Base-by-base conservation (phyloP, 805 yeast species). In the Myxozyma melibiosi region DNA sequence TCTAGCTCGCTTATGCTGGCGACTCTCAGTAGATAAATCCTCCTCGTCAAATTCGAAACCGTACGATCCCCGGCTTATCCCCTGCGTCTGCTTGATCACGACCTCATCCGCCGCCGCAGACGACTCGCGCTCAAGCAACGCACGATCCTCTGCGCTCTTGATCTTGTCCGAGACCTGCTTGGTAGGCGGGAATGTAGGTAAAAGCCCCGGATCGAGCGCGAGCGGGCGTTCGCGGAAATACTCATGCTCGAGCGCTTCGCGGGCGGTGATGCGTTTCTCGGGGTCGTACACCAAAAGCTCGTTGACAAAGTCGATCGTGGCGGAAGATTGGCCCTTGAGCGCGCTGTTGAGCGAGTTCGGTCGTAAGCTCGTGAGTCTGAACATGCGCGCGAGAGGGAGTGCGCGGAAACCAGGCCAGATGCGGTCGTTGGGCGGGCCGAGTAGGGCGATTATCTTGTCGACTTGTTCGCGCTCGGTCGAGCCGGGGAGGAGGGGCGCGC, bases 391-490 rank as follows among this genome's bases (percentile, higher is more conserved):
- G 64, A 64, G 90, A 0, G 97, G 97, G 67, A 90, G 76, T 27
- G 80, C 76, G 60, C 82, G 82, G 22, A 86, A 78, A 4, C 78
- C 81, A 0, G 96, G 94, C 96, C 97, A 91, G 34, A 78, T 77
- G 4, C 78, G 78, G 1, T 74, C 68, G 2, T 80, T 78, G 5
- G 97, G 96, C 0, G 96, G 85, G 0, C 98, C 98, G 90, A 91
- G 82, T 0, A 88, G 74, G 45, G 84, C 82, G 68, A 84, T 88
- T 7, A 92, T 88, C 33, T 84, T 81, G 65, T 80, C 78, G 18
- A 92, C 70, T 70, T 91, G 97, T 50, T 88, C 84, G 39, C 90
- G 78, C 67, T 92, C 98, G 70, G 91, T 94, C 24, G 79, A 76
- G 1, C 96, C 97, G 69, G 86, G 94, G 69, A 92, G 90, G 0